Evolutionary conservation across 179 eudicot genomes (phyloP).

Genomic region (Heliamphora ciliata): DNA sequence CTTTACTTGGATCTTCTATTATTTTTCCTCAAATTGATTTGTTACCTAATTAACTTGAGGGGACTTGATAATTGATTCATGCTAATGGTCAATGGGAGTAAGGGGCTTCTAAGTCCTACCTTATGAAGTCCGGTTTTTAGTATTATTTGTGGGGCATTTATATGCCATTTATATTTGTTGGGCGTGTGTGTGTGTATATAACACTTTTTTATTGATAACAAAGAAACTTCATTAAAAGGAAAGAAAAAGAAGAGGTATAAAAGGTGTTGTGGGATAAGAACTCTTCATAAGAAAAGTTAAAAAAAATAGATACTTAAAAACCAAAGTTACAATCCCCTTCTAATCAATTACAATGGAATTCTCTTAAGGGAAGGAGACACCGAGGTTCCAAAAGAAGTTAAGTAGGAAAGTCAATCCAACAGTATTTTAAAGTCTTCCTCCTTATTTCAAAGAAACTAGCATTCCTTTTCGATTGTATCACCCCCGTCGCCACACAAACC

Average conservation of each 20-base stretch:
- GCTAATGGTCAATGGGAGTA: background rate
- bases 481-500: background rate
- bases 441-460: background rate
- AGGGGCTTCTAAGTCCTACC: too few species aligned
- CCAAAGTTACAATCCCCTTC: background rate
- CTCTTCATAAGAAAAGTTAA: background rate
- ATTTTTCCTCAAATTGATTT: background rate
- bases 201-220: too few species aligned
- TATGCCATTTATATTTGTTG: too few species aligned
- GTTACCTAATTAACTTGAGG: background rate
- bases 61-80: background rate
- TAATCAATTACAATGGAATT: background rate
- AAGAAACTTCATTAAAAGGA: too few species aligned
- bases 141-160: too few species aligned
- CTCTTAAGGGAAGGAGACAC: constrained; percentile 1
- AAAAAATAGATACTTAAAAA: background rate
- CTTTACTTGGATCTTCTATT: background rate
- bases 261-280: too few species aligned
- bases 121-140: too few species aligned
- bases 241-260: too few species aligned
- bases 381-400: background rate
- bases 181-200: too few species aligned
- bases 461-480: background rate
- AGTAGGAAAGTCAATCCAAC: background rate
- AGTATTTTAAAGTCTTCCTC: background rate